Base-by-base conservation (phyloP, 257 asterid genomes). In the Solanum clarkiae region DNA sequence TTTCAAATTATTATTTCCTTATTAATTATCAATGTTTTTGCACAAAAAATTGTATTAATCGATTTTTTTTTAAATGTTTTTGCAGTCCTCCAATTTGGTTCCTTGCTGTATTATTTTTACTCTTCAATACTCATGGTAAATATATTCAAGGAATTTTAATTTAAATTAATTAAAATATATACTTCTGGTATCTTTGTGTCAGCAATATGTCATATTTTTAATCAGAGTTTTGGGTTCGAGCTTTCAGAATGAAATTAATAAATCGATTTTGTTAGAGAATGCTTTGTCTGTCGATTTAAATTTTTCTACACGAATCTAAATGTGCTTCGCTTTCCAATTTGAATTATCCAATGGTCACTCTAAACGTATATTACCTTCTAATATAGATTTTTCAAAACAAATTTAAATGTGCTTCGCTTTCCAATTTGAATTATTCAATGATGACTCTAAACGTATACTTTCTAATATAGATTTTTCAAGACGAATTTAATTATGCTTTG, bases 81-180 rank as follows among this genome's bases (percentile, higher is more conserved):
- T 71, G 45, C 95, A 96, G 99, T 80, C 99, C 99, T 11, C 91
- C 95, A 72, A 94, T 94, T 60, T 96, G 99, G 98, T 68, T 93
- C 10, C 91, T 90, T 40, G 99, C 97, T 7, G 98, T 96, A 56
- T 10, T 94, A 18, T 96, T 94, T 89, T 89, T 96, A 18, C 97
- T 96, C 89, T 93, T 91, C 91, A 94, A 94, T 82, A 96, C 98
- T 59, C 97, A 96, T 65, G 99, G 99, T 96, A 65, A 90, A 95
- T 85, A 95, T 85, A 70, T 26, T 70, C 4, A 69, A 4, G 24
- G 3, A 3, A 0, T 8, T 18, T 70, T 18, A 10, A 10, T 9
- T 18, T 70, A 45, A 1, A 70, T 40, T 70, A 70, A 70, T 70
- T 66, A 40, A 40, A 69, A 40, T 17, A 6, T n/a, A 17, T n/a